Evolutionary conservation across 176 grass and related monocot species (phyloP), one percentile per base, ranked within the genome.

Genomic region (Cenchrus americanus): DNA sequence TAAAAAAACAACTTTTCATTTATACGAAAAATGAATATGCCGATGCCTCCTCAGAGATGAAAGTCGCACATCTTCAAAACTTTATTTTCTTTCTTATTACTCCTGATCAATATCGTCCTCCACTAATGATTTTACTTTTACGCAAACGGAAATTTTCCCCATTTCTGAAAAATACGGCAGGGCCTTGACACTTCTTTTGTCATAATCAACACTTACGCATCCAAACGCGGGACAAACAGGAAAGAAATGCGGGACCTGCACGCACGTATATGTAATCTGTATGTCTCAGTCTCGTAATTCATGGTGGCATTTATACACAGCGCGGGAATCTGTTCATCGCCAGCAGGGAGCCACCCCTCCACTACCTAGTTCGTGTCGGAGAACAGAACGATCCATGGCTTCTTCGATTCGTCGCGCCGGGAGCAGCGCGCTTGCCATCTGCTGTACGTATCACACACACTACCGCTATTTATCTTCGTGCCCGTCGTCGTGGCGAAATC

Each of bases 291-390:
- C 58, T 2, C 22, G 62, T 49, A 14, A 69, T 44, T 42, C 42
- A 40, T 17, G 46, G 5, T 75, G 9, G 6, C 43, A 62, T 81
- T 53, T 79, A 83, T 74, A 89, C 87, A 61, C 43, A 22, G 9
- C 9, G 82, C 63, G 18, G 46, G 21, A 51, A 77, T 22, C 23
- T 57, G 43, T 24, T 48, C 86, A 12, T 23, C 44, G 5, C 65
- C 78, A 42, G 17, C 77, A 76, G 26, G 26, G 2, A 75, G 14
- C 54, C 22, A 49, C 24, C 32, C 32, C 62, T 63, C 3, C 22
- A 55, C 41, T 30, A 6, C 13, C 27, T 3, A 47, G 6, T 8
- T 63, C 76, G 30, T 62, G 19, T 40, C 18, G 1, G 58, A 5
- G 24, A 54, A 26, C 32, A 54, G 15, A 65, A 13, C 6, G 1